These are phyloP conservation scores for Dorcoceras hygrometricum DNA, from an alignment of 257 asterid genomes.

Conservation along the genomic window DNA sequence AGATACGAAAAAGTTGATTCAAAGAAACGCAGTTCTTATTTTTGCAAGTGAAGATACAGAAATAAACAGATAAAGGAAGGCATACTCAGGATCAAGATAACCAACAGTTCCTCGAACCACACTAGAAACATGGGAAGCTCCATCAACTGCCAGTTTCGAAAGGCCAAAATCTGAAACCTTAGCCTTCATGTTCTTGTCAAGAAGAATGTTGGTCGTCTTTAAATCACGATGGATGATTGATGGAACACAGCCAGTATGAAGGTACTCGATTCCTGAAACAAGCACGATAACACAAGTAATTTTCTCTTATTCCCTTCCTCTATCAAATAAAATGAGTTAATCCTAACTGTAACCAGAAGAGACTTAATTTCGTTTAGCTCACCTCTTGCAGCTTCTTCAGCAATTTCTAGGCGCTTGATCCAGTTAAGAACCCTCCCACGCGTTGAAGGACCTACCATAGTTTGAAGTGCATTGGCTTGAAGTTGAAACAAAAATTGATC, in stretches of 20 bases:
- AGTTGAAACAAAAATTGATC: neutral
- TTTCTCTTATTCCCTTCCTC: neutral
- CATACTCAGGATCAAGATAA: conserved; percentile 97
- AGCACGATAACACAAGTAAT: conserved; percentile 19
- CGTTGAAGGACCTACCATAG: conserved; percentile 53
- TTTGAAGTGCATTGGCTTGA: conserved; percentile 11
- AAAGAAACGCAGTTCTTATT: neutral
- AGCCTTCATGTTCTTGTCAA: conserved; percentile 87
- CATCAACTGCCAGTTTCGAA: conserved; percentile 91
- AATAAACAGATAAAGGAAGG: conserved; percentile 17
- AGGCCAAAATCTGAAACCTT: conserved; percentile 99
- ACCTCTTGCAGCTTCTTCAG: conserved; percentile 97
- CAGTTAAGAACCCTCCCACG: conserved; percentile 71
- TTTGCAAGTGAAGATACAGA: neutral
- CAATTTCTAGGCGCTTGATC: conserved; percentile 95
- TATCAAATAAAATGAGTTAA: conserved; percentile 18
- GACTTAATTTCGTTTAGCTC: conserved; percentile 8
- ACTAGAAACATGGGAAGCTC: conserved; percentile 98
- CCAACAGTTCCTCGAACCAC: conserved; percentile 99
- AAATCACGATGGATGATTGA: conserved; percentile 90
- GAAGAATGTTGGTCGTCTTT: conserved; percentile 93
- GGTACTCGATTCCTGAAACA: conserved; percentile 91
- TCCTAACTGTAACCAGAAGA: neutral
- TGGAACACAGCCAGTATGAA: conserved; percentile 94
- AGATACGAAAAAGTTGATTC: neutral